Conservation (phyloP, 2,329 filamentous ascomycete species). For the Alternaria sp. region DNA sequence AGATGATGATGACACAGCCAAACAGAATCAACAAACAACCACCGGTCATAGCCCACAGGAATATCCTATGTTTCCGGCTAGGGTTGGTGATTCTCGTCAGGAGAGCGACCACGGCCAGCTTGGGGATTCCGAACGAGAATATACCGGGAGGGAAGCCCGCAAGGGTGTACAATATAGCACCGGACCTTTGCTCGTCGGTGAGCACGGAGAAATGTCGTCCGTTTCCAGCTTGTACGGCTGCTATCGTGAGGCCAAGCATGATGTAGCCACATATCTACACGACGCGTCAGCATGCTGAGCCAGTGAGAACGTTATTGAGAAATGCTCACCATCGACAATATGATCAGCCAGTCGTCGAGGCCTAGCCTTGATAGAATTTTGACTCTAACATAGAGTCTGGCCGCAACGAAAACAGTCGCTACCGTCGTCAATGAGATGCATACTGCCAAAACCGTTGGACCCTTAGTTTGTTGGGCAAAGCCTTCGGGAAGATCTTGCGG, state of each 20-base stretch:
- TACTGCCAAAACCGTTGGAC: background rate
- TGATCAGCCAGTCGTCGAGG: background rate
- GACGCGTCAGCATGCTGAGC: background rate
- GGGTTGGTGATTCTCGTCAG: background rate
- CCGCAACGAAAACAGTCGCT: background rate
- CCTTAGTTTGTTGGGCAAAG: background rate
- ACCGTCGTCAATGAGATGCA: background rate
- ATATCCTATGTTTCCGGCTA: background rate
- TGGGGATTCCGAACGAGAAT: background rate
- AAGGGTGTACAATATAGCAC: background rate
- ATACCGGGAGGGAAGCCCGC: background rate
- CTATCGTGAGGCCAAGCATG: conserved; percentile 1
- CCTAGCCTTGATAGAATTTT: background rate
- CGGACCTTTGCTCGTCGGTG: background rate
- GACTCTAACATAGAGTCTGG: background rate
- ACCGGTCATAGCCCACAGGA: background rate
- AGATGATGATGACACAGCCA: background rate
- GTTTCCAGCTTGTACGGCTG: background rate
- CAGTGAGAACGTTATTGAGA: background rate
- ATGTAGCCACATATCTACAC: background rate
- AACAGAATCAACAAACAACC: background rate
- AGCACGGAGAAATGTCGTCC: background rate
- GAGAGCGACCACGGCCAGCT: background rate
- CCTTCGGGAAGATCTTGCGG: background rate
- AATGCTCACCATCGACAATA: background rate